Percentiles rank a stretch among this genome's conserved stretches.
Conservation (phyloP, 1,284 basidiomycete species). For the Heterobasidion parviporum region DNA sequence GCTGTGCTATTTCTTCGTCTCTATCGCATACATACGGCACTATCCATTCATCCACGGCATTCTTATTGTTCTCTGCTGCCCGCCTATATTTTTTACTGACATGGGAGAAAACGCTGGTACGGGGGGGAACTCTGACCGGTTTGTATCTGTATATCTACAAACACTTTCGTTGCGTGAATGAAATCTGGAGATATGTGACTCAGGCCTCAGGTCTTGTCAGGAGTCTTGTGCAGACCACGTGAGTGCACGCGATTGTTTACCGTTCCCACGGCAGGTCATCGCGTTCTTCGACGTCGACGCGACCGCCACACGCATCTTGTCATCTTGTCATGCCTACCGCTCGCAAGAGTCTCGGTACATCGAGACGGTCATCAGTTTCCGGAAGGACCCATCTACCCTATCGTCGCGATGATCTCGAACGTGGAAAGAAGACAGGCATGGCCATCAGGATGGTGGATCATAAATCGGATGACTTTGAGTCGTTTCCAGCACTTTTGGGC, state of each 20-base stretch:
- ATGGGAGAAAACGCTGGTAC: slow-evolving; percentile 1
- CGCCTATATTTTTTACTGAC: background rate
- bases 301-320: background rate
- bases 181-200: too few species aligned
- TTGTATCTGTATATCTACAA: background rate
- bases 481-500: slow-evolving; percentile 66
- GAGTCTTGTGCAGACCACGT: too few species aligned
- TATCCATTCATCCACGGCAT: background rate
- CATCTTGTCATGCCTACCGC: slow-evolving; percentile 20
- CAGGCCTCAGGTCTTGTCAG: too few species aligned
- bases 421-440: slow-evolving; percentile 72
- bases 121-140: background rate
- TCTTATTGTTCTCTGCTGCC: background rate
- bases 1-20: background rate
- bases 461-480: slow-evolving; percentile 80
- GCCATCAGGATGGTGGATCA: slow-evolving; percentile 58
- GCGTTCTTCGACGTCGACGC: background rate
- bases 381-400: slow-evolving; percentile 60
- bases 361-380: slow-evolving; percentile 15
- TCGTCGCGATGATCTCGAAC: slow-evolving; percentile 61
- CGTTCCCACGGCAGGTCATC: slow-evolving; percentile 8
- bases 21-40: background rate
- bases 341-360: slow-evolving; percentile 25
- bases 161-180: background rate
- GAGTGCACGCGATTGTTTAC: slow-evolving; percentile 7